Conservation (phyloP, 495 filamentous ascomycete genomes). For the Tuber magnatum region DNA sequence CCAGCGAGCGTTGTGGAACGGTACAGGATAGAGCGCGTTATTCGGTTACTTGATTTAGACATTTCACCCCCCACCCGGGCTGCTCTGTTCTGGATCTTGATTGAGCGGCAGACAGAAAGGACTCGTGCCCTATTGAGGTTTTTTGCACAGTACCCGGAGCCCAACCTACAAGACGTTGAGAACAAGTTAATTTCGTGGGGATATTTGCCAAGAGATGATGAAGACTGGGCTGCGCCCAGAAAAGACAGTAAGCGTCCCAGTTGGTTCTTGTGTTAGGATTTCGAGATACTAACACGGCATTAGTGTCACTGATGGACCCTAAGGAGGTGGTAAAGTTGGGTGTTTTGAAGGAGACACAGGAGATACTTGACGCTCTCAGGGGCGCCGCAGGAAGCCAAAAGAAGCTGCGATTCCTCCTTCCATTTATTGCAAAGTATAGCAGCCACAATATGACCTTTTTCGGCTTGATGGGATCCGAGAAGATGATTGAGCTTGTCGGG, state of each 20-base stretch:
- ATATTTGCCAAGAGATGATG: not conserved
- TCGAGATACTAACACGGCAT: not conserved
- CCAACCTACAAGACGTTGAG: not conserved
- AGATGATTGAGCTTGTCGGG: not conserved
- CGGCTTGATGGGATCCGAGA: not conserved
- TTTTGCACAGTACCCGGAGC: not conserved
- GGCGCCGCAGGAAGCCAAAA: not conserved
- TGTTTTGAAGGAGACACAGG: not conserved
- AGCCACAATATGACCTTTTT: not conserved
- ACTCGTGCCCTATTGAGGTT: not conserved
- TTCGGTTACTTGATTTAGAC: not conserved
- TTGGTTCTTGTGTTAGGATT: rapidly evolving
- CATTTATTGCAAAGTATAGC: not conserved
- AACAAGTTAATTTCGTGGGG: not conserved
- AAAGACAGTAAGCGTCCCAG: not conserved
- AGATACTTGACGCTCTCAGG: not conserved
- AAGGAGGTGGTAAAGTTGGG: not conserved
- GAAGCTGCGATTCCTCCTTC: not conserved
- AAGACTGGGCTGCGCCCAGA: not conserved
- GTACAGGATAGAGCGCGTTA: not conserved
- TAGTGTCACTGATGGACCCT: not conserved
- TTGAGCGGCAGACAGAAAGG: not conserved
- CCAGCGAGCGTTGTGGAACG: not conserved
- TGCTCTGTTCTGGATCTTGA: not conserved
- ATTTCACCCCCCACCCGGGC: not conserved